Percentiles rank a stretch among this genome's conserved stretches.
Evolutionary conservation across 371 early-diverging fungal genomes (phyloP).

Genomic region (Pancytospora philotis): DNA sequence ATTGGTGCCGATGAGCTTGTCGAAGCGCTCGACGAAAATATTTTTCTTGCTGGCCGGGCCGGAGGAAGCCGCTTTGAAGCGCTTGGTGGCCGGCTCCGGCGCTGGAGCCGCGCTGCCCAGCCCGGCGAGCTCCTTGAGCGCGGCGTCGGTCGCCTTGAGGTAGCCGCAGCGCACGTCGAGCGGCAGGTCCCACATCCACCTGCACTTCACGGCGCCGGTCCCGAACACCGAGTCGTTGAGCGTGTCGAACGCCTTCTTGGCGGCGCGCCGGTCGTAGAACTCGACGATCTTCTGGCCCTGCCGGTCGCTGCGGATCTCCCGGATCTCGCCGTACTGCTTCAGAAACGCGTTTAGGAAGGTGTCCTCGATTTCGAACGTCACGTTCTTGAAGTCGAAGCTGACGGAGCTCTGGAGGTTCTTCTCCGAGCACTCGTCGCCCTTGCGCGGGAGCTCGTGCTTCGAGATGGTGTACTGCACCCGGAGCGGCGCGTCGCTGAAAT

Average conservation of each 20-base stretch:
- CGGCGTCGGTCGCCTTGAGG: slow-evolving; percentile 38
- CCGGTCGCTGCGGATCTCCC: slow-evolving; percentile 46
- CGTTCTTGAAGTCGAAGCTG: slow-evolving; percentile 27
- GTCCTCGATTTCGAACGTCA: slow-evolving; percentile 8
- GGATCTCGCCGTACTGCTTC: slow-evolving; percentile 43
- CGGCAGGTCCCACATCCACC: slow-evolving; percentile 49
- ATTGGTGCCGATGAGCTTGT: slow-evolving; percentile 35
- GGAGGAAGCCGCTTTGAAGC: background rate
- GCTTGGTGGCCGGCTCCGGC: background rate
- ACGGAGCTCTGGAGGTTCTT: slow-evolving; percentile 55
- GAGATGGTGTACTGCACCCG: slow-evolving; percentile 46
- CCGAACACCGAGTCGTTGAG: slow-evolving; percentile 26
- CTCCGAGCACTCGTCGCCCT: slow-evolving; percentile 51
- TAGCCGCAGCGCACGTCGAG: slow-evolving; percentile 34
- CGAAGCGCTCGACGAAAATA: slow-evolving; percentile 26
- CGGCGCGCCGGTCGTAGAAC: slow-evolving; percentile 52
- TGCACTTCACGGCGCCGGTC: slow-evolving; percentile 11
- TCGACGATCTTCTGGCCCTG: slow-evolving; percentile 49
- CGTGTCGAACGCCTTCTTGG: slow-evolving; percentile 34
- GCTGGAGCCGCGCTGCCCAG: background rate
- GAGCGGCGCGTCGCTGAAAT: slow-evolving; percentile 7
- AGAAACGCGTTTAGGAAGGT: slow-evolving; percentile 28
- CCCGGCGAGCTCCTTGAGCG: slow-evolving; percentile 13
- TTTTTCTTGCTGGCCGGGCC: slow-evolving; percentile 13
- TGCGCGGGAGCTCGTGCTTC: slow-evolving; percentile 56